Base-by-base conservation (phyloP, 1,284 basidiomycete species). In the Moesziomyces antarcticus region DNA sequence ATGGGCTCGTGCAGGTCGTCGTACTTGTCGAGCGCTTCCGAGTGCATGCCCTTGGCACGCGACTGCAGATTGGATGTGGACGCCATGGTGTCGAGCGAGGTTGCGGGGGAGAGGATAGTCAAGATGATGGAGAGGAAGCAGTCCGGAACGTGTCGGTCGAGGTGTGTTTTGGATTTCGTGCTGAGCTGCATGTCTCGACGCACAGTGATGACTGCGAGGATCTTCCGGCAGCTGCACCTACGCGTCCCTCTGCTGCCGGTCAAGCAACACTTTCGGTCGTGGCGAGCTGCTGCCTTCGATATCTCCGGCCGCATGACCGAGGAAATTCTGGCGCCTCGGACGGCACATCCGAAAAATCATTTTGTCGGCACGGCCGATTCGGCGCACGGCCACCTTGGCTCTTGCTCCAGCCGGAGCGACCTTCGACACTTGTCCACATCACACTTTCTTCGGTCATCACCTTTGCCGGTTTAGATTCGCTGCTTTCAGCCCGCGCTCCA, bases 1-100 rank as follows among this genome's bases (percentile, higher is more conserved):
- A 65, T 69, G 56, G 65, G 62, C 27, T 76, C 61, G 44, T 53
- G 14, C 35, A 75, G 63, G 40, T 78, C 75, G 49, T 79, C 78
- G 56, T 77, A 75, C 53, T 72, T 58, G 41, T 72, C 54, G n/a
- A 79, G 67, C 11, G 61, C 51, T 21, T 71, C 61, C 18, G 65
- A 44, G 53, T 79, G 51, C 40, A 56, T 25, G 14, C 73, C 70
- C 18, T 44, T 51, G 24, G 42, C 24, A 45, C 69, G 55, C 14
- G 56, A 47, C 27, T 60, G 57, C 51, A 55, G 14, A 1, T 50
- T 44, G 14, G 64, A 55, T 5, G 55, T 27, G 5, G 61, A 56
- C 10, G 60, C 16, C 63, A 62, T 62, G 21, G 3, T 58, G 43
- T 21, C 4, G 10, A 30, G 7, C 14, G 37, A 16, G 21, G 9